Evolutionary conservation across 2,329 filamentous ascomycete genomes (phyloP).

Genomic region (Scytalidium lignicola): DNA sequence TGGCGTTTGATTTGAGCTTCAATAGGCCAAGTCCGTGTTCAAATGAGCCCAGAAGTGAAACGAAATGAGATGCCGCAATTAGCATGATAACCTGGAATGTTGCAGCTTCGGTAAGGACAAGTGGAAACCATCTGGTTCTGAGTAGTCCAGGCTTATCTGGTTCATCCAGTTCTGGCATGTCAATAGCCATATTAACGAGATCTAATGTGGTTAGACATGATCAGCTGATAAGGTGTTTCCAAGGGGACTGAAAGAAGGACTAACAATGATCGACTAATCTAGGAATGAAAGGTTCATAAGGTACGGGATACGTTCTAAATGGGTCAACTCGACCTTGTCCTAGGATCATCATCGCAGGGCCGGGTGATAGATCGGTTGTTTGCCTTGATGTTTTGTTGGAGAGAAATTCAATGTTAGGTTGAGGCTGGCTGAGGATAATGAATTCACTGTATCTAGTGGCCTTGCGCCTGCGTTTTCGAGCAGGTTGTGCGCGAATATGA

Average conservation of each 20-base stretch:
- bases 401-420: too few species aligned
- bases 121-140: conserved; percentile 24
- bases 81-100: conserved; percentile 25
- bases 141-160: conserved; percentile 21
- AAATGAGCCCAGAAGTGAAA: conserved; percentile 9
- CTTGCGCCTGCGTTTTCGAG: too few species aligned
- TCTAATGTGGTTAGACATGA: conserved; percentile 4
- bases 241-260: background rate
- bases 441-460: too few species aligned
- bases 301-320: conserved; percentile 2
- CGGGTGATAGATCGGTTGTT: too few species aligned
- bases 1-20: conserved; percentile 37
- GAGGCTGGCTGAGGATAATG: too few species aligned
- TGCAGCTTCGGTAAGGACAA: conserved; percentile 19
- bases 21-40: conserved; percentile 28
- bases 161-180: conserved; percentile 27
- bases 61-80: conserved; percentile 24
- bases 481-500: too few species aligned
- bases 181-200: conserved; percentile 26
- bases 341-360: too few species aligned
- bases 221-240: too few species aligned
- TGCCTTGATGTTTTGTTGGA: too few species aligned
- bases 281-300: conserved; percentile 1
- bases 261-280: conserved; percentile 4
- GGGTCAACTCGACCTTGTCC: conserved; percentile 3